Percentiles rank a stretch among this genome's conserved stretches.
Conservation (phyloP, 2,329 filamentous ascomycete genomes). For the Botrytis fabae region DNA sequence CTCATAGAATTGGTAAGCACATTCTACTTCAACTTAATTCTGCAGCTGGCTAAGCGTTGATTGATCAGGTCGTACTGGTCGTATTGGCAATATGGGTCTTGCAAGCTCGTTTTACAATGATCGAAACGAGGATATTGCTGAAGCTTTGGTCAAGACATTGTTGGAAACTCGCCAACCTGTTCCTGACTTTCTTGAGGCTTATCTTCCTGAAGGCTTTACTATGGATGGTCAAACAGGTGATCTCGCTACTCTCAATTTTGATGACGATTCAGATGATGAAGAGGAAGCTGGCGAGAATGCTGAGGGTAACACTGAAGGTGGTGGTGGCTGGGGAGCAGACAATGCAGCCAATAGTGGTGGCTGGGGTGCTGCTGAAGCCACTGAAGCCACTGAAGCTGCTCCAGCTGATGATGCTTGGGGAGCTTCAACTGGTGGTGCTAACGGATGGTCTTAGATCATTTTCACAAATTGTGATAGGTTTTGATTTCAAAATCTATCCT, state of each 20-base stretch:
- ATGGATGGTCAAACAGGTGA: constrained; percentile 31
- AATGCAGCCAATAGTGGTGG: neutral
- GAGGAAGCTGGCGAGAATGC: constrained; percentile 48
- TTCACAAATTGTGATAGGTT: neutral
- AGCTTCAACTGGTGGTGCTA: neutral
- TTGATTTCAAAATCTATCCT: neutral
- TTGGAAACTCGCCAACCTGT: constrained; percentile 76
- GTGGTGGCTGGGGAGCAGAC: constrained; percentile 9
- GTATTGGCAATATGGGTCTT: constrained; percentile 83
- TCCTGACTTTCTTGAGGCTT: constrained; percentile 75
- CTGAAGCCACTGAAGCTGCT: constrained; percentile 12
- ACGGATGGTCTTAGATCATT: neutral
- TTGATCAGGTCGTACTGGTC: constrained; percentile 76
- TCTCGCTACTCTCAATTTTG: constrained; percentile 44
- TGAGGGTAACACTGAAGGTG: constrained; percentile 22
- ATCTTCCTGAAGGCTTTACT: constrained; percentile 56
- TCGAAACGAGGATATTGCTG: constrained; percentile 69
- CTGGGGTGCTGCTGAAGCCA: constrained; percentile 13
- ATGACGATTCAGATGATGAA: constrained; percentile 60
- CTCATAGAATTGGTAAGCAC: constrained; percentile 82
- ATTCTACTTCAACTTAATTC: neutral
- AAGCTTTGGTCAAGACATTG: constrained; percentile 75
- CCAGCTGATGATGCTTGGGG: constrained; percentile 14
- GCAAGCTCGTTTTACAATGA: constrained; percentile 90
- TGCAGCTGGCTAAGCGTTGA: constrained; percentile 26